Evolutionary conservation across 352 stramenopile genomes (phyloP).

Genomic region (Pythium rhizo-oryzae): DNA sequence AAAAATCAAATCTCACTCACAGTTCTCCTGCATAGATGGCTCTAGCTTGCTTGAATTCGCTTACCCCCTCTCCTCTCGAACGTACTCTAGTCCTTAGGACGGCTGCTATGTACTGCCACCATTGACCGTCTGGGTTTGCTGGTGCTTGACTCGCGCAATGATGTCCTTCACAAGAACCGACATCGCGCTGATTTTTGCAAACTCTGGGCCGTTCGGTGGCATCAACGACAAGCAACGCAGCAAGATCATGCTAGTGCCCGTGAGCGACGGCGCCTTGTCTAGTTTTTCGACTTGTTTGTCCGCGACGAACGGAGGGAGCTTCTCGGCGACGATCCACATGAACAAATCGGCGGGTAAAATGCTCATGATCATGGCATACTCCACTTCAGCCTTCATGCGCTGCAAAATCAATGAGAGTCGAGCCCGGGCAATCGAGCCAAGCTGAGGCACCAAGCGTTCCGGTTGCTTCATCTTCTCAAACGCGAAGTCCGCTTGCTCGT

Average conservation of each 20-base stretch:
- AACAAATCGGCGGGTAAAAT: constrained; percentile 80
- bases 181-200: constrained; percentile 76
- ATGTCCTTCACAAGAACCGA: constrained; percentile 81
- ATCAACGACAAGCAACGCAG: constrained; percentile 66
- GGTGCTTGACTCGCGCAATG: constrained; percentile 67
- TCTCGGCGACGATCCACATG: constrained; percentile 67
- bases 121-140: constrained; percentile 27
- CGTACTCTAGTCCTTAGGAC: not conserved
- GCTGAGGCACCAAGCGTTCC: constrained; percentile 53
- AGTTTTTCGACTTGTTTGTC: constrained; percentile 68
- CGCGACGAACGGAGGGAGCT: constrained; percentile 50
- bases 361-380: constrained; percentile 84
- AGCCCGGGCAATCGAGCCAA: constrained; percentile 72
- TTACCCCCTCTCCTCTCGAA: constrained; percentile 16
- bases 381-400: constrained; percentile 74
- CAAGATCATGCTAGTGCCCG: constrained; percentile 71
- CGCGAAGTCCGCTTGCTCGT: constrained; percentile 68
- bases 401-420: constrained; percentile 72
- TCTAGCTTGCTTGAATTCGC: not conserved
- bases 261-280: constrained; percentile 74
- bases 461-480: constrained; percentile 75
- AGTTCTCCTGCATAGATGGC: no score
- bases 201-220: constrained; percentile 50
- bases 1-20: no score
- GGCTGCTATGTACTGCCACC: no score